These are phyloP conservation scores for Mycena vulgaris DNA, from an alignment of 768 basidiomycete species.

Conservation along the genomic window DNA sequence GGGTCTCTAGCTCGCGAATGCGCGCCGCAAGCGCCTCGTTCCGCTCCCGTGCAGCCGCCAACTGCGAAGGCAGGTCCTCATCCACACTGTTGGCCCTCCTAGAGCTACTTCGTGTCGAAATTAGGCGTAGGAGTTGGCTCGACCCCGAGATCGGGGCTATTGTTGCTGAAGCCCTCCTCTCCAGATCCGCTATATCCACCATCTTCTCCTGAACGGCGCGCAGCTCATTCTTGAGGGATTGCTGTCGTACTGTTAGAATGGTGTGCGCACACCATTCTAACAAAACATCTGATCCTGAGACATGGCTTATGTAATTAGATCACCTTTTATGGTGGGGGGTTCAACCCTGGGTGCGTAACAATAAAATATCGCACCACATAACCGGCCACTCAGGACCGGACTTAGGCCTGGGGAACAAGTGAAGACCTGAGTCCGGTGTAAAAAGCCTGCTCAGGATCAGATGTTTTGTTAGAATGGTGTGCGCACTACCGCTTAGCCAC, in stretches of 20 bases:
- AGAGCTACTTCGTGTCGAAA: not conserved
- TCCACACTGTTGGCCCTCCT: not conserved
- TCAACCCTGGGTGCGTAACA: too few relatives aligned
- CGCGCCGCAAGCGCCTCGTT: slow-evolving; percentile 1
- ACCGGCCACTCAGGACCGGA: too few relatives aligned
- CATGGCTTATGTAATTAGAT: not conserved
- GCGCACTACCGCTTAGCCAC: too few relatives aligned
- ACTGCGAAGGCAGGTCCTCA: not conserved
- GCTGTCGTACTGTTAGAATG: not conserved
- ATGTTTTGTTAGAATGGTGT: too few relatives aligned
- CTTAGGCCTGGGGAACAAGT: too few relatives aligned
- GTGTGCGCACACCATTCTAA: not conserved
- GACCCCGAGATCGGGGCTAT: not conserved
- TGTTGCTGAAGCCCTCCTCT: not conserved
- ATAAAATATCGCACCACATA: too few relatives aligned
- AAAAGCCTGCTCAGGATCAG: too few relatives aligned
- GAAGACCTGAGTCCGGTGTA: too few relatives aligned
- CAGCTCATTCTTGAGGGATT: not conserved
- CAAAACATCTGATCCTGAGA: too few relatives aligned
- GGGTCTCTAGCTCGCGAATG: not conserved
- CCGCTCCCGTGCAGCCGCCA: not conserved
- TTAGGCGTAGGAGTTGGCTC: not conserved
- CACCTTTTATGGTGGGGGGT: too few relatives aligned
- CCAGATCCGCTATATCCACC: not conserved
- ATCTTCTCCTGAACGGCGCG: slow-evolving; percentile 3